These are phyloP conservation scores for Fraxinus pennsylvanica DNA, from an alignment of 257 asterid species.

Conservation along the genomic window DNA sequence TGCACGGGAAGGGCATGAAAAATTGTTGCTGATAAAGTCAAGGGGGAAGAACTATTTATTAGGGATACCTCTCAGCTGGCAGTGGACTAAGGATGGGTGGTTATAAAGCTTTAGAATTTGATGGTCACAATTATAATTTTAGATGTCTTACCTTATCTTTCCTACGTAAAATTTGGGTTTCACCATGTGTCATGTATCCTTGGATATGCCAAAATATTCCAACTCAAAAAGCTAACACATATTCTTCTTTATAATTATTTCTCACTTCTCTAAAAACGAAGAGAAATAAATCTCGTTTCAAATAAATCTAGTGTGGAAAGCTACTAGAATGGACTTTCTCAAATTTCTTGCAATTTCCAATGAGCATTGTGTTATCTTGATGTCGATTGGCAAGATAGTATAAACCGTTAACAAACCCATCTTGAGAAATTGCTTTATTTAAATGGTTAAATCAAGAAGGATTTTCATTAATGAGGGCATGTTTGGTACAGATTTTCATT, in stretches of 20 bases:
- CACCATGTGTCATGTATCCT: background rate
- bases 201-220: constrained; percentile 11
- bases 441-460: constrained; percentile 5
- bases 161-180: constrained; percentile 12
- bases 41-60: constrained; percentile 49
- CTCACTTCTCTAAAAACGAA: background rate
- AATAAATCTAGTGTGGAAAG: background rate
- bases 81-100: constrained; percentile 56
- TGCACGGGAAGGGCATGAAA: constrained; percentile 45
- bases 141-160: constrained; percentile 34
- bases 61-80: constrained; percentile 41
- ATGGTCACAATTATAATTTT: constrained; percentile 44
- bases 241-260: background rate
- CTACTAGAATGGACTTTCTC: background rate
- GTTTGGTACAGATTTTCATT: too few relatives aligned
- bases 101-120: constrained; percentile 38
- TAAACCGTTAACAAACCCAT: constrained; percentile 16
- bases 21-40: constrained; percentile 52
- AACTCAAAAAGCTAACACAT: background rate
- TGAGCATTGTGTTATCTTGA: constrained; percentile 20
- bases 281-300: background rate
- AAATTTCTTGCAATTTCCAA: constrained; percentile 24
- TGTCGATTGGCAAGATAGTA: constrained; percentile 25
- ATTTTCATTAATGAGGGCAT: background rate
- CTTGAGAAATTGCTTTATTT: constrained; percentile 8